Base-by-base conservation (phyloP, 2,329 filamentous ascomycete species). In the Nigrograna mackinnonii region DNA sequence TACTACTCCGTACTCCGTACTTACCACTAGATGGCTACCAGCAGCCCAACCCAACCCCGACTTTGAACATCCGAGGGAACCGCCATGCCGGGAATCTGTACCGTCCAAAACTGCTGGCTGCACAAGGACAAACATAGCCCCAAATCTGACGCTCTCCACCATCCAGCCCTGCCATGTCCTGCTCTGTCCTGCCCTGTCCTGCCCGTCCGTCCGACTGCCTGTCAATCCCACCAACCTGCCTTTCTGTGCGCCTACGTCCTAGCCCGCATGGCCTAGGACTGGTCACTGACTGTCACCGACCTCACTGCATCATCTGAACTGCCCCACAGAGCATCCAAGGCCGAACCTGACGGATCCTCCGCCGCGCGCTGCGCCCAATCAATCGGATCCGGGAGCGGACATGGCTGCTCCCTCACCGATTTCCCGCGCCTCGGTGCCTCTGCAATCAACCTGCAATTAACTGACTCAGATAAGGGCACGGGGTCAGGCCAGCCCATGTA, bases 351-450 rank as follows among this genome's bases (percentile, higher is more conserved):
- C 21, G 33, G 33, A 18, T 21, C 19, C 17, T 35, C 13, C 9
- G 24, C 24, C 9, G 24, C 24, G 9, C 24, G n/a, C 9, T 9
- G 16, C 31, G 31, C 31, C 47, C 44, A 33, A 22, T 24, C 35
- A 36, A 31, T 35, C 41, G 47, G 44, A 45, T 42, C 40, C 36
- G 36, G 20, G 34, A 40, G 35, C 31, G 9, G 31, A 11, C 9
- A 19, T 41, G 28, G 11, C 28, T 7, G 19, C 17, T 38, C 26
- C 35, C 44, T 40, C 44, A 50, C 47, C 47, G 47, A 17, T 50
- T 45, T 48, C 47, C 47, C 21, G 35, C 22, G 21, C 20, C n/a
- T 47, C 40, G 47, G 24, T 28, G 24, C n/a, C 24, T 28, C 9
- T 28, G 9, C n/a, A n/a, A 9, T 9, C 24, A n/a, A 9, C 24